A percentile compares a stretch with the other conserved stretches of the same genome.
phyloP scores from a whole-genome alignment of 768 basidiomycete species.

The Phlebiopsis flavidoalba region DNA sequence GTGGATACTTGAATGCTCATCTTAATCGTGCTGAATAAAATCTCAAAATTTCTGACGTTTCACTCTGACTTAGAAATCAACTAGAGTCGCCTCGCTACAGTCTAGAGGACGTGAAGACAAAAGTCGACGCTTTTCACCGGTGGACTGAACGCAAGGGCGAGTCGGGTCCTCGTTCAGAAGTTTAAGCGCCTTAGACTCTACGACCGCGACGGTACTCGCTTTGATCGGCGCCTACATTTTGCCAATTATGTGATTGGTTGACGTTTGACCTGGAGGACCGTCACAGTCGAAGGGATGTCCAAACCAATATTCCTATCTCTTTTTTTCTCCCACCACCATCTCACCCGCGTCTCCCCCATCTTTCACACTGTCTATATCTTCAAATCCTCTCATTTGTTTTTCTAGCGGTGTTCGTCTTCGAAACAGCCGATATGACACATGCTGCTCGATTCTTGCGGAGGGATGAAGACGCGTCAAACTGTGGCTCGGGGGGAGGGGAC shows the following conservation, averaged over 20 bases:
- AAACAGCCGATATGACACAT: not conserved
- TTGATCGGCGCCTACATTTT: not conserved
- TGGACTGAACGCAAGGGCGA: no score
- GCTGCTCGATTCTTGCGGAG: not conserved
- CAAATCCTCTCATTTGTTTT: not conserved
- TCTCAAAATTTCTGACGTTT: no score
- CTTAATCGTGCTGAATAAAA: no score
- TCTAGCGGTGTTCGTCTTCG: not conserved
- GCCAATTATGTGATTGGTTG: not conserved
- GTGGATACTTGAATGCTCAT: no score
- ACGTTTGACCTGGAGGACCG: not conserved
- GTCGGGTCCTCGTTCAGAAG: no score
- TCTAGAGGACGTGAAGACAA: no score
- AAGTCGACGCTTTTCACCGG: no score
- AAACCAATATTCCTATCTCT: not conserved
- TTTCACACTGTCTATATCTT: not conserved
- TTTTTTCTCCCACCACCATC: not conserved
- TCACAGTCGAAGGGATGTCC: not conserved
- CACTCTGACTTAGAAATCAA: no score
- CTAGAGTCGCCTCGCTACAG: no score
- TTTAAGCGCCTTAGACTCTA: not conserved
- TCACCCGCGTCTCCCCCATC: not conserved
- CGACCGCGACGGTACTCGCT: conserved; percentile 4
- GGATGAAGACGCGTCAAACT: conserved; percentile 25
- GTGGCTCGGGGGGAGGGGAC: conserved; percentile 48